Evolutionary conservation across 257 asterid genomes (phyloP), one percentile per base, ranked within the genome.

Genomic region (Solanum megistacrolobum): DNA sequence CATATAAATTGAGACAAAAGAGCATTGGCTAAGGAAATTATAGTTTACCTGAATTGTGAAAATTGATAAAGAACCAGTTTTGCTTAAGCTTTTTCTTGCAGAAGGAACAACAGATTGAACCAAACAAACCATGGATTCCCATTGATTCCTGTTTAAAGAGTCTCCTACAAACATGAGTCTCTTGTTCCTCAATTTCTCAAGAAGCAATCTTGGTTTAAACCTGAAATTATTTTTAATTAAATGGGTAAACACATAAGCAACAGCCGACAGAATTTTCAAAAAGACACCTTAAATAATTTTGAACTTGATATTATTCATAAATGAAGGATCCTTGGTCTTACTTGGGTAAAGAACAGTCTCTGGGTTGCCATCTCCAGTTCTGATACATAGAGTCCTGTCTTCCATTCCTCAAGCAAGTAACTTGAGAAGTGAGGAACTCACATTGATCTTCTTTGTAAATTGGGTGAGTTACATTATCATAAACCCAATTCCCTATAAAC

Each of bases 321-420:
- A 46, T 1, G 60, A 48, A 48, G 60, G 60, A 48, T 48, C 21
- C 0, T 55, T 7, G 39, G 12, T 86, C 89, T 71, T 88, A 92
- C 98, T 91, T 93, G 38, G 99, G 98, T 92, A 96, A 88, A 84
- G 97, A 92, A 88, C 99, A 96, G 34, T 92, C 95, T 87, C 88
- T 92, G 74, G 99, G 99, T 86, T 95, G 98, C 99, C 98, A 95
- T 58, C 92, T 93, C 99, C 99, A 96, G 2, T 93, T 91, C 95
- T 96, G 99, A 83, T 90, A 94, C 90, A 92, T 38, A 31, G 95
- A 90, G 73, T 96, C 95, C 18, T 46, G 39, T 73, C 99, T 92
- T 48, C 98, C 98, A 88, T 96, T 96, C 36, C 95, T 89, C 90
- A 93, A 72, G 81, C 99, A 55, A 55, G 65, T 55, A 55, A 55